Percentiles rank a stretch among this genome's conserved stretches.
These are phyloP conservation scores for Wickerhamomyces bovis DNA, from an alignment of 805 yeast genomes.

Conservation along the genomic window DNA sequence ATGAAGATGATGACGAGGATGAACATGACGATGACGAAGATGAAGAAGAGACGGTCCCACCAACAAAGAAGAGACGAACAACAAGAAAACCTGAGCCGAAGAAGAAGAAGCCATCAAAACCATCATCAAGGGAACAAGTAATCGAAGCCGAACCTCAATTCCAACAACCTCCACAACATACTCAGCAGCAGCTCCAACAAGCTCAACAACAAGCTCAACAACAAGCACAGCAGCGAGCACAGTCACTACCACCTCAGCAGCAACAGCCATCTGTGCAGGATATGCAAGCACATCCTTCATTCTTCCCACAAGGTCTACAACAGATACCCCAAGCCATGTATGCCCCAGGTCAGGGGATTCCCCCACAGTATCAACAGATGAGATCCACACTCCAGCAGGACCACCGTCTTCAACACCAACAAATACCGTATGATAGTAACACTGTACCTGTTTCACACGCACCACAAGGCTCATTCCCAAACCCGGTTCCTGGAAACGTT, in stretches of 20 bases:
- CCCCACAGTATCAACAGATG: conserved; percentile 3
- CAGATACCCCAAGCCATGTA: background rate
- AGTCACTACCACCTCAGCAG: conserved; percentile 3
- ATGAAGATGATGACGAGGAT: conserved; percentile 12
- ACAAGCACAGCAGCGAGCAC: conserved; percentile 4
- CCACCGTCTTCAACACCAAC: background rate
- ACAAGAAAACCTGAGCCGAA: conserved; percentile 1
- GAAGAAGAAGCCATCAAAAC: background rate
- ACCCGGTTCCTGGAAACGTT: background rate
- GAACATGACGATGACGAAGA: conserved; percentile 15
- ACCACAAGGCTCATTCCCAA: conserved; percentile 1
- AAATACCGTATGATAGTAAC: background rate
- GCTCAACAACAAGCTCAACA: conserved; percentile 2
- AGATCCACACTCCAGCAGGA: background rate
- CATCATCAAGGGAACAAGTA: background rate
- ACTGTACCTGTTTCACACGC: conserved; percentile 5
- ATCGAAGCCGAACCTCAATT: background rate
- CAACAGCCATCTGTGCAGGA: background rate
- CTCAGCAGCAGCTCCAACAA: conserved; percentile 8
- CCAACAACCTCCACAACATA: conserved; percentile 1
- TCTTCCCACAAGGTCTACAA: background rate
- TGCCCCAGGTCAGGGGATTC: background rate
- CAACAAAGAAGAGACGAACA: conserved; percentile 4
- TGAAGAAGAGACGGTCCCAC: conserved; percentile 9
- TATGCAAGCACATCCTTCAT: background rate